Evolutionary conservation across 352 stramenopile genomes (phyloP).

Genomic region (Phytophthora cajani): DNA sequence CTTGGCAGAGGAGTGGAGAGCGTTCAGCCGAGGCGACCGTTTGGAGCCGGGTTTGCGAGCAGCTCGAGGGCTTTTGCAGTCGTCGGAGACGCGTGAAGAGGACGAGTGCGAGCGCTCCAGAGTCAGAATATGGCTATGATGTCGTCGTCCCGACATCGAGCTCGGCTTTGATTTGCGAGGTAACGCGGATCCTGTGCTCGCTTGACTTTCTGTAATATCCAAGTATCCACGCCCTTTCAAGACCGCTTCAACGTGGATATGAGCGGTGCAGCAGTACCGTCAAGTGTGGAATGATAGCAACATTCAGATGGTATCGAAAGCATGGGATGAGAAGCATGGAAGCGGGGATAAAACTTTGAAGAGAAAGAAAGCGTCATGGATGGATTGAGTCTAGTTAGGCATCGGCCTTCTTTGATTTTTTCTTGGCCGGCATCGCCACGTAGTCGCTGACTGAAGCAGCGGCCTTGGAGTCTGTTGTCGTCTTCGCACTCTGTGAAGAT

Average conservation of each 20-base stretch:
- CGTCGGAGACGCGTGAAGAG: slow-evolving; percentile 8
- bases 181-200: slow-evolving; percentile 19
- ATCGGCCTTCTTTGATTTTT: slow-evolving; percentile 53
- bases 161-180: slow-evolving; percentile 31
- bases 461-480: slow-evolving; percentile 33
- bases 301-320: background rate
- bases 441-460: slow-evolving; percentile 67
- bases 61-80: background rate
- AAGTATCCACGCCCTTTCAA: slow-evolving; percentile 38
- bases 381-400: slow-evolving; percentile 38
- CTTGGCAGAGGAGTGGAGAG: slow-evolving; percentile 12
- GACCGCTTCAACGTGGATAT: slow-evolving; percentile 20
- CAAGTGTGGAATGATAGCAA: slow-evolving; percentile 23
- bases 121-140: slow-evolving; percentile 2
- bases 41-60: slow-evolving; percentile 3
- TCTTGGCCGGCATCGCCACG: slow-evolving; percentile 61
- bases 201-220: slow-evolving; percentile 38
- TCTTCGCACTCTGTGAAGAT: slow-evolving; percentile 44
- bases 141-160: slow-evolving; percentile 16
- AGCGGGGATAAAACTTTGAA: slow-evolving; percentile 1
- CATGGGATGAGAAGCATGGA: background rate
- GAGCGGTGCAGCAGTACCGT: slow-evolving; percentile 13
- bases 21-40: slow-evolving; percentile 8
- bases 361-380: slow-evolving; percentile 17
- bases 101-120: slow-evolving; percentile 4